These are phyloP conservation scores for Phytophthora sp. DNA, from an alignment of 352 stramenopile species.

Conservation along the genomic window DNA sequence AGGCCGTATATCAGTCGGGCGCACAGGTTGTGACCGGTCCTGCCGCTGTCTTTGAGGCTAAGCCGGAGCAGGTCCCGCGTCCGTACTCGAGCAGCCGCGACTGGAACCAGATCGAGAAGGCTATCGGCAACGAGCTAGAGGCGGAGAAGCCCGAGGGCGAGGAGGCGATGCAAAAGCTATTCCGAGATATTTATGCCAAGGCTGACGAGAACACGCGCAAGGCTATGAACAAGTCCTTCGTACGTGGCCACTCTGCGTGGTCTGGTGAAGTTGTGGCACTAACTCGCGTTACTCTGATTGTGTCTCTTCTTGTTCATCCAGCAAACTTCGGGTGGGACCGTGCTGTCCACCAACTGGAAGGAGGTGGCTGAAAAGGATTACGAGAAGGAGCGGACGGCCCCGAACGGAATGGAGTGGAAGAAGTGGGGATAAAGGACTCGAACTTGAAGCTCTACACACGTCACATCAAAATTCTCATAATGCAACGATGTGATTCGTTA, in stretches of 20 bases:
- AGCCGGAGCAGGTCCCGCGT: constrained; percentile 51
- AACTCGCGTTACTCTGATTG: background rate
- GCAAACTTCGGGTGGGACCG: constrained; percentile 93
- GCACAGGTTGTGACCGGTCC: constrained; percentile 56
- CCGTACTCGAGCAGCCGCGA: constrained; percentile 87
- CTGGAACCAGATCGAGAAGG: constrained; percentile 89
- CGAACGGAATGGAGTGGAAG: constrained; percentile 92
- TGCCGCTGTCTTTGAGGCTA: constrained; percentile 68
- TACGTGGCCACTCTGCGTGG: constrained; percentile 40
- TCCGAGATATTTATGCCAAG: constrained; percentile 93
- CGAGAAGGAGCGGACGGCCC: constrained; percentile 84
- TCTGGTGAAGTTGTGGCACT: background rate
- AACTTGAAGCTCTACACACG: no score
- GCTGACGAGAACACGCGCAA: constrained; percentile 90
- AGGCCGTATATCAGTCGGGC: constrained; percentile 51
- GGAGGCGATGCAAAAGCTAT: constrained; percentile 92
- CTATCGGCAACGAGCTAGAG: constrained; percentile 81
- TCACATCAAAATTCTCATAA: constrained; percentile 1
- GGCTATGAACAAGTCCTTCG: constrained; percentile 95
- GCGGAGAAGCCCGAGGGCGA: constrained; percentile 91
- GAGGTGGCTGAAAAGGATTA: constrained; percentile 92
- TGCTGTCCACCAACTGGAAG: constrained; percentile 93
- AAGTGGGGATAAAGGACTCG: constrained; percentile 67
- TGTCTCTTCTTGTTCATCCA: constrained; percentile 24
- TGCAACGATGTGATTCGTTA: constrained; percentile 3